Conservation (phyloP, 805 yeast species). For the Lipomyces mesembrius region DNA sequence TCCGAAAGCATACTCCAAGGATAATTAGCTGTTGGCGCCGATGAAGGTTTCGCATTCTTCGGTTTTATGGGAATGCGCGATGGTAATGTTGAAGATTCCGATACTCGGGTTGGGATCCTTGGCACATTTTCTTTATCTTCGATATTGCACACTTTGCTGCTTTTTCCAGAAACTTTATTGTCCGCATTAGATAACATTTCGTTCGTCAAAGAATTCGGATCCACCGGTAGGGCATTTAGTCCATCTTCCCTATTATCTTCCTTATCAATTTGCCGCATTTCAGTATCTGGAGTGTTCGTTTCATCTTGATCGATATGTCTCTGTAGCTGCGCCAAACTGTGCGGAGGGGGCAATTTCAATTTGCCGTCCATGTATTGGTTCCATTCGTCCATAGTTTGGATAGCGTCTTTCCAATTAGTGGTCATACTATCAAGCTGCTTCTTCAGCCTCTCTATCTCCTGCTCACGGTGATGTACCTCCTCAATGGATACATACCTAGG, state of each 20-base stretch:
- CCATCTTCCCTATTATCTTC: background rate
- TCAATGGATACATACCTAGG: slow-evolving; percentile 31
- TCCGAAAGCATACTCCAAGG: slow-evolving; percentile 23
- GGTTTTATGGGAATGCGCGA: slow-evolving; percentile 20
- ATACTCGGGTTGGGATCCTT: slow-evolving; percentile 1
- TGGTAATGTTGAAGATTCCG: background rate
- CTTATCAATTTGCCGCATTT: background rate
- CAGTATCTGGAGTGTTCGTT: slow-evolving; percentile 6
- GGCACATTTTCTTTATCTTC: background rate
- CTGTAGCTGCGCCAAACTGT: background rate
- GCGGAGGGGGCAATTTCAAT: background rate
- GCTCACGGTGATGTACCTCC: slow-evolving; percentile 28
- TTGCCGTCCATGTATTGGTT: slow-evolving; percentile 32
- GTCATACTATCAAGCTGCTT: slow-evolving; percentile 38
- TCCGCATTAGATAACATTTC: background rate
- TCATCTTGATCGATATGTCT: background rate
- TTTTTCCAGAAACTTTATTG: background rate
- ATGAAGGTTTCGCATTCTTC: background rate
- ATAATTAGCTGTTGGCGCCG: slow-evolving; percentile 10
- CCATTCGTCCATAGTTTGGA: slow-evolving; percentile 44
- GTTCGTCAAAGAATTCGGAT: background rate
- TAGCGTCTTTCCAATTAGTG: slow-evolving; percentile 41
- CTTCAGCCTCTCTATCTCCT: slow-evolving; percentile 31
- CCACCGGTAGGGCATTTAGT: background rate
- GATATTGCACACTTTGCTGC: too few species aligned